Conservation (phyloP, 345 rosid species). For the Cardamine chenopodiifolia region DNA sequence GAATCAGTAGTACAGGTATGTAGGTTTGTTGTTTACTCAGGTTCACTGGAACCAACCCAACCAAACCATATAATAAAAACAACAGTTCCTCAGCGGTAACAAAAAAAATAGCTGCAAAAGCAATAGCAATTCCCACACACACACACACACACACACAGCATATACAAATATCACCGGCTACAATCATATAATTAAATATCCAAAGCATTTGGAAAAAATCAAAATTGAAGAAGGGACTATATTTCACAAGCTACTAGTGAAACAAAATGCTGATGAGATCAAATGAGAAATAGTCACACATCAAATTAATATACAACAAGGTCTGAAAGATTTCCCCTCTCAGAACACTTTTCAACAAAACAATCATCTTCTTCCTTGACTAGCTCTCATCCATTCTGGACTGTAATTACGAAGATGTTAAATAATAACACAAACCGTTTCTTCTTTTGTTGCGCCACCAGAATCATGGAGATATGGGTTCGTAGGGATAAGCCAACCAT, state of each 20-base stretch:
- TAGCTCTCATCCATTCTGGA: slow-evolving; percentile 25
- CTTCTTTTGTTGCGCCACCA: neutral
- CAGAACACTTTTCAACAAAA: slow-evolving; percentile 17
- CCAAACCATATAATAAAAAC: neutral
- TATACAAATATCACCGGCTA: neutral
- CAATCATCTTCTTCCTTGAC: slow-evolving; percentile 28
- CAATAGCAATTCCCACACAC: neutral
- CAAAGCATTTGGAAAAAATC: neutral
- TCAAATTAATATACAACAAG: slow-evolving; percentile 31
- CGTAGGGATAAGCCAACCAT: slow-evolving; percentile 87
- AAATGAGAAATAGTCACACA: slow-evolving; percentile 28
- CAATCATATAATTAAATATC: neutral
- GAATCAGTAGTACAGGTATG: neutral
- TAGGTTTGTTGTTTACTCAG: neutral
- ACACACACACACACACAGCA: slow-evolving; percentile 10
- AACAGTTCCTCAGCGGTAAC: neutral
- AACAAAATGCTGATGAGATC: slow-evolving; percentile 17
- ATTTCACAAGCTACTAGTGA: slow-evolving; percentile 20
- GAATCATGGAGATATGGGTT: slow-evolving; percentile 83
- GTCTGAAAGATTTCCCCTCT: slow-evolving; percentile 27
- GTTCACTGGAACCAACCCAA: neutral
- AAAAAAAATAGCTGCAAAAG: neutral
- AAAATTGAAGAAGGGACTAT: slow-evolving; percentile 15
- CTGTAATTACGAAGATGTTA: slow-evolving; percentile 12
- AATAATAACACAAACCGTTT: slow-evolving; percentile 9